Base-by-base conservation (phyloP, 768 basidiomycete genomes). In the Boletus rubroflammeus region DNA sequence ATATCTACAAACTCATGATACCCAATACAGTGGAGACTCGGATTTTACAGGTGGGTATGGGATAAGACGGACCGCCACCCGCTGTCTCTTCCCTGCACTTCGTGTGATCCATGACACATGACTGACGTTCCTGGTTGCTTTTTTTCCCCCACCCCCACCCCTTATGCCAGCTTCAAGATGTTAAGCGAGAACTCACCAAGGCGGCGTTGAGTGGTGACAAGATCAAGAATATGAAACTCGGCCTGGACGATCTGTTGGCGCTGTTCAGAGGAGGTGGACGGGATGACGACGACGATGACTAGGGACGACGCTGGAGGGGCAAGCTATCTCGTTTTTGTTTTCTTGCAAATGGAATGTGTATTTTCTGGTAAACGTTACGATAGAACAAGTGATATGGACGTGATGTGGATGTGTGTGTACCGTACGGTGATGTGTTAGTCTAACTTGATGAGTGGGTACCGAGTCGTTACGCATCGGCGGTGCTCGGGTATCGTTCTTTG, bases 131-230 rank as follows among this genome's bases (percentile, higher is more conserved):
- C 2, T 43, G 0, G 10, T 42, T 44, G n/a, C 13, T 40, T 35
- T 32, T 11, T 0, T 0, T 10, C 8, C 23, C 6, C 35, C 59
- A 90, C 15, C 3, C 14, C 14, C 14, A 15, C 9, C 43, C 11
- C 8, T n/a, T 26, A 26, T 25, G 0, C 34, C n/a, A 48, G 82
- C 79, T 98, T n/a, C 96, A 98, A 68, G 84, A 90, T n/a, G 81
- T 84, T 69, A 98, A 98, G 75, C 82, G 94, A 5, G 85, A 83
- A 45, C 78, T 98, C 1, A 84, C 95, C 2, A 78, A 78, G 25
- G 92, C 93, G 1, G 92, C 93, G 0, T 71, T 98, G 53, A 87
- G 90, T 31, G 96, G 96, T 9, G 86, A 92, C 73, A 93, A 88
- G 71, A 77, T 90, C 65, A 90, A 92, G 81, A 83, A 85, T 63